These are phyloP conservation scores for Suhomyces faveliae DNA, from an alignment of 805 yeast genomes.

Conservation along the genomic window DNA sequence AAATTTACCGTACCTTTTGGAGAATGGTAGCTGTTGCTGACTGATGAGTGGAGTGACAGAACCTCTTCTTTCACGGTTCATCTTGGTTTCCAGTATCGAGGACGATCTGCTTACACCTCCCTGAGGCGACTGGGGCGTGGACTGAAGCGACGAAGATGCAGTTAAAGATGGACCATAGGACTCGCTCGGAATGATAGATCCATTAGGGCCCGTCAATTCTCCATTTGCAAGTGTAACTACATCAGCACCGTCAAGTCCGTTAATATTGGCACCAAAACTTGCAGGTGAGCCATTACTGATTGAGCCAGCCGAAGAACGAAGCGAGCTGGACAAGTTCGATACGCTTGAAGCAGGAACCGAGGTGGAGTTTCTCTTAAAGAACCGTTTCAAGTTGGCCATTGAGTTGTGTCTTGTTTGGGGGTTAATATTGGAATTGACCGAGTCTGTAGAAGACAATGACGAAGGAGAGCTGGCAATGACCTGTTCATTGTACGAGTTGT, in stretches of 20 bases:
- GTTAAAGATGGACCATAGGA: slow-evolving; percentile 24
- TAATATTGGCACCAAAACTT: background rate
- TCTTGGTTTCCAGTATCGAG: slow-evolving; percentile 28
- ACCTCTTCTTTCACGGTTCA: slow-evolving; percentile 34
- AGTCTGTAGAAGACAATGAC: slow-evolving; percentile 32
- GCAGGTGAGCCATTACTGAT: background rate
- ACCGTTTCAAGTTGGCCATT: slow-evolving; percentile 73
- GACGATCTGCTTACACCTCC: slow-evolving; percentile 31
- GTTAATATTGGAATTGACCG: slow-evolving; percentile 17
- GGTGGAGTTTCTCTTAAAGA: slow-evolving; percentile 52
- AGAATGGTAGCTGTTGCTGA: slow-evolving; percentile 49
- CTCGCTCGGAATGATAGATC: slow-evolving; percentile 15
- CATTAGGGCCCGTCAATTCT: slow-evolving; percentile 5
- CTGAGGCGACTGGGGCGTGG: slow-evolving; percentile 36
- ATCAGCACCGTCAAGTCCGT: background rate
- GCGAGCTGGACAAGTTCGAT: slow-evolving; percentile 23
- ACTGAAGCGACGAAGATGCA: slow-evolving; percentile 31
- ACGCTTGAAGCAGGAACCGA: slow-evolving; percentile 18
- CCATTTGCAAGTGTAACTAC: slow-evolving; percentile 9
- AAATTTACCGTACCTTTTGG: slow-evolving; percentile 74
- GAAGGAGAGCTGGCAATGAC: slow-evolving; percentile 28
- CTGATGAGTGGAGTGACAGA: slow-evolving; percentile 32
- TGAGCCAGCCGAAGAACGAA: slow-evolving; percentile 17
- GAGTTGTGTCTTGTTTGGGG: slow-evolving; percentile 65
- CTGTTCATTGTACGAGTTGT: slow-evolving; percentile 34